A percentile compares a stretch with the other conserved stretches of the same genome.
Evolutionary conservation across 495 filamentous ascomycete species (phyloP).

Genomic region (Talaromyces adpressus): DNA sequence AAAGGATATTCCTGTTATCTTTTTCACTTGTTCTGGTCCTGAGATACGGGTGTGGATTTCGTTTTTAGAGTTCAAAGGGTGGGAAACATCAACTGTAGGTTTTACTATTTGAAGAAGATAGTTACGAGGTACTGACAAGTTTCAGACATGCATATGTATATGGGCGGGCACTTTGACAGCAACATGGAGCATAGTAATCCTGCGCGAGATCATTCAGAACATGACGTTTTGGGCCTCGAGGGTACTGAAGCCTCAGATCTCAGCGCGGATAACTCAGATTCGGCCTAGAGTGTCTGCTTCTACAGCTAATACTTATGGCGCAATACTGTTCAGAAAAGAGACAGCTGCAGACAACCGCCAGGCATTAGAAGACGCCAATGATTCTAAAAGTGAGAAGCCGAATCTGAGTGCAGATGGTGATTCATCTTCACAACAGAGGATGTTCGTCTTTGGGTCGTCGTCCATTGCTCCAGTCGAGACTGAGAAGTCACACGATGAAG

Average conservation of each 20-base stretch:
- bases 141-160: conserved; percentile 1
- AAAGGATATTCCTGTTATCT: background rate
- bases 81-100: background rate
- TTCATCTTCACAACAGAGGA: background rate
- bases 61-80: background rate
- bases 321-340: background rate
- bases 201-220: conserved; percentile 4
- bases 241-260: conserved; percentile 1
- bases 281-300: background rate
- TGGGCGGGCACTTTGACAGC: background rate
- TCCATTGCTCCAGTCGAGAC: background rate
- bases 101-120: background rate
- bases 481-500: no score
- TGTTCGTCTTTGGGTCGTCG: background rate
- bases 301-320: background rate
- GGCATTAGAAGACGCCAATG: background rate
- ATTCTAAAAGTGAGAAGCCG: background rate
- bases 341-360: background rate
- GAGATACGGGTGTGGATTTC: conserved; percentile 1
- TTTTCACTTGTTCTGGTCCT: conserved; percentile 3
- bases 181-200: background rate
- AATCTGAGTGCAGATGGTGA: background rate
- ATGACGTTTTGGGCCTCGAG: conserved; percentile 7
- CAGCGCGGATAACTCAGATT: background rate
- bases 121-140: background rate